phyloP scores from a whole-genome alignment of 2,329 filamentous ascomycete genomes.

The Davidsoniella virescens region DNA sequence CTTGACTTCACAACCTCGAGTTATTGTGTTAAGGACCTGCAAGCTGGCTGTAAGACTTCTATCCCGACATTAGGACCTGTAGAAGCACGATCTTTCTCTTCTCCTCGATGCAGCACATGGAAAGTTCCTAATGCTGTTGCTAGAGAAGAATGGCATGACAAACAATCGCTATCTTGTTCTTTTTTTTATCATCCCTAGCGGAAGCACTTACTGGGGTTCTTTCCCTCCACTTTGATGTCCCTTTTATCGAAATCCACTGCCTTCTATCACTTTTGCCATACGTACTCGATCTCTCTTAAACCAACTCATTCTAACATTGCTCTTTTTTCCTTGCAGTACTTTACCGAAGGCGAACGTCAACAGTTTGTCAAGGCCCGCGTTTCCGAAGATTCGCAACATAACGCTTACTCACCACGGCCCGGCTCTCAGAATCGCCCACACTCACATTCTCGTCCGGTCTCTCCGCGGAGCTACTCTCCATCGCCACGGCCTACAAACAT shows the following conservation, averaged over 20 bases:
- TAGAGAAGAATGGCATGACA: too few relatives aligned
- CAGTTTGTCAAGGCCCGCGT: constrained; percentile 11
- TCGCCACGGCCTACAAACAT: constrained; percentile 10
- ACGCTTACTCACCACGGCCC: background rate
- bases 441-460: constrained; percentile 2
- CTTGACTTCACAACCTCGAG: background rate
- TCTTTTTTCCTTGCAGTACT: constrained; percentile 9
- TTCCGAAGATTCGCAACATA: constrained; percentile 4
- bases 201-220: too few relatives aligned
- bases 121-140: too few relatives aligned
- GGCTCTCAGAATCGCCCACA: constrained; percentile 1
- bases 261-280: background rate
- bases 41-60: too few relatives aligned
- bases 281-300: constrained; percentile 12
- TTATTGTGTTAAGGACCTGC: too few relatives aligned
- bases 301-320: constrained; percentile 4
- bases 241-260: background rate
- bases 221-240: too few relatives aligned
- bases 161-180: too few relatives aligned
- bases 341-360: constrained; percentile 11
- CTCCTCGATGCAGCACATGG: too few relatives aligned
- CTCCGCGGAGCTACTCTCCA: constrained; percentile 9
- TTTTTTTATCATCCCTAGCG: too few relatives aligned
- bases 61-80: too few relatives aligned
- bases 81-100: too few relatives aligned